phyloP scores from a whole-genome alignment of 441 rosid genomes.

The Aleurites moluccanus region DNA sequence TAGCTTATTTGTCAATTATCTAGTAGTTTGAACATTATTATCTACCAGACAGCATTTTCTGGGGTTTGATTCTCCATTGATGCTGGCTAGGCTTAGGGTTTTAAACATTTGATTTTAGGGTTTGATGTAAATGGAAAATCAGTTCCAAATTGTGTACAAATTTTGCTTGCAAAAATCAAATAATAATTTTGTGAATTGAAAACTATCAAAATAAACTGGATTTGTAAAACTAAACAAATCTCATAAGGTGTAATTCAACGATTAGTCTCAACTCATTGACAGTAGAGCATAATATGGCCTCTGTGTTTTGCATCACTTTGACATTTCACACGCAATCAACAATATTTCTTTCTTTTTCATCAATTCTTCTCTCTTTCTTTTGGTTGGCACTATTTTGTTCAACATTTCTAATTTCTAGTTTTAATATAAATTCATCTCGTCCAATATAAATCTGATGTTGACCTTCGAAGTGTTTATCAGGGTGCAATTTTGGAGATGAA shows the following conservation, averaged over 20 bases:
- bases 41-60: neutral
- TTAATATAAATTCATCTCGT: neutral
- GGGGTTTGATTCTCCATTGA: neutral
- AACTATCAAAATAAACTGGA: neutral
- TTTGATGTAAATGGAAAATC: neutral
- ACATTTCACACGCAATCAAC: neutral
- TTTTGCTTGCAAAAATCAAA: neutral
- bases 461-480: slow-evolving; percentile 40
- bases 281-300: neutral
- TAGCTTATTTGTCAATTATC: neutral
- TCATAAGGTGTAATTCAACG: neutral
- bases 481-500: slow-evolving; percentile 91
- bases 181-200: neutral
- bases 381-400: neutral
- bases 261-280: neutral
- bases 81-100: neutral
- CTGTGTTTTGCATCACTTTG: neutral
- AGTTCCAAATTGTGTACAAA: neutral
- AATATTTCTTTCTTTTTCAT: neutral
- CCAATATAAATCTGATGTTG: slow-evolving; percentile 3
- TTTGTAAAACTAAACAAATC: neutral
- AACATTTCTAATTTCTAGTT: neutral
- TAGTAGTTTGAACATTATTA: neutral
- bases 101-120: neutral
- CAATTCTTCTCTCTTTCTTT: neutral